Evolutionary conservation across 495 filamentous ascomycete species (phyloP).

Genomic region (Talaromyces adpressus): DNA sequence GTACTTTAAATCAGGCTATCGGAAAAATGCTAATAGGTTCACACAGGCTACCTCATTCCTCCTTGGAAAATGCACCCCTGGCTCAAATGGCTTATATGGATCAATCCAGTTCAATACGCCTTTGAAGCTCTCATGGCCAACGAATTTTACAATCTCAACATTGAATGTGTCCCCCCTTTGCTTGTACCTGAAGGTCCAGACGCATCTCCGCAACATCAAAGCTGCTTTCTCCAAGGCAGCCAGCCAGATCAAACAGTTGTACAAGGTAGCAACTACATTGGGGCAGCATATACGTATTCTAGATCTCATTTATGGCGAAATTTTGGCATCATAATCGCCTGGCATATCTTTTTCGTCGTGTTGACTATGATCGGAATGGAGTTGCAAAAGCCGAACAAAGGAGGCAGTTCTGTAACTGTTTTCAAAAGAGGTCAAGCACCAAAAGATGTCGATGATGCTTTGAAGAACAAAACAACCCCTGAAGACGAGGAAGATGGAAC

Average conservation of each 20-base stretch:
- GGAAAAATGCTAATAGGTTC: not conserved
- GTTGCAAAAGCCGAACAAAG: slow-evolving; percentile 61
- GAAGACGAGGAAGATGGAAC: slow-evolving; percentile 44
- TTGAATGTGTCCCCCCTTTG: slow-evolving; percentile 45
- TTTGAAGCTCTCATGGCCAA: slow-evolving; percentile 65
- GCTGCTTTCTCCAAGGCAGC: slow-evolving; percentile 55
- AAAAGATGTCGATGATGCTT: slow-evolving; percentile 39
- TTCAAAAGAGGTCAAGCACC: slow-evolving; percentile 59
- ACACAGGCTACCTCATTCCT: slow-evolving; percentile 64
- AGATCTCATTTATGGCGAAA: slow-evolving; percentile 57
- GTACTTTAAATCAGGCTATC: not conserved
- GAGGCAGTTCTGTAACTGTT: slow-evolving; percentile 62
- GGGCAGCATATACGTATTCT: slow-evolving; percentile 45
- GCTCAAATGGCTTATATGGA: slow-evolving; percentile 71
- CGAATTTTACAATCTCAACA: slow-evolving; percentile 40
- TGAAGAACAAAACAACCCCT: slow-evolving; percentile 22
- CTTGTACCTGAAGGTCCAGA: slow-evolving; percentile 56
- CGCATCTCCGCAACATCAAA: slow-evolving; percentile 47
- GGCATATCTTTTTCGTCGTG: slow-evolving; percentile 45
- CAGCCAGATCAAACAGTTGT: slow-evolving; percentile 43
- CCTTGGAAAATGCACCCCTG: slow-evolving; percentile 68
- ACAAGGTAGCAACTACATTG: slow-evolving; percentile 44
- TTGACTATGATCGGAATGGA: slow-evolving; percentile 61
- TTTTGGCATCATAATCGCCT: slow-evolving; percentile 53
- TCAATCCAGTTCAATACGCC: slow-evolving; percentile 71